A percentile compares a stretch with the other conserved stretches of the same genome.
Conservation (phyloP, 2,329 filamentous ascomycete species). For the Aurifilum marmelostoma region DNA sequence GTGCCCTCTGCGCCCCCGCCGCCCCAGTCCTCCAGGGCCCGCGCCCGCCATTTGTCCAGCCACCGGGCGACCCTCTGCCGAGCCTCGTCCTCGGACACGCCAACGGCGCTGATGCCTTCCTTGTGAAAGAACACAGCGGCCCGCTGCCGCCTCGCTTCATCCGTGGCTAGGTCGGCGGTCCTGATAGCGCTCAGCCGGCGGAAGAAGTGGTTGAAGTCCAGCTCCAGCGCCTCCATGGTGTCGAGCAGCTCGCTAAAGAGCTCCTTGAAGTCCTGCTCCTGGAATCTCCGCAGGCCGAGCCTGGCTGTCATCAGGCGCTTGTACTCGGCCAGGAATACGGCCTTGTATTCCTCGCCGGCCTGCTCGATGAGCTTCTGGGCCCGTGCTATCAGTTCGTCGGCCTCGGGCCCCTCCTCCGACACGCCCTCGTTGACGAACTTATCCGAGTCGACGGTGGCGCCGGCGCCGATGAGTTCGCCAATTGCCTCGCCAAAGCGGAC, state of each 20-base stretch:
- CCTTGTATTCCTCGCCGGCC: slow-evolving; percentile 84
- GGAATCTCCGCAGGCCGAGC: slow-evolving; percentile 72
- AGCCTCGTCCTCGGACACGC: slow-evolving; percentile 64
- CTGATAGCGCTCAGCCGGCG: slow-evolving; percentile 71
- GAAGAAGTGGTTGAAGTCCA: slow-evolving; percentile 97
- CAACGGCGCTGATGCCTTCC: slow-evolving; percentile 65
- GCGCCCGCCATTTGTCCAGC: slow-evolving; percentile 76
- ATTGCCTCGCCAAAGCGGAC: slow-evolving; percentile 87
- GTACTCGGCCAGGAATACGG: slow-evolving; percentile 87
- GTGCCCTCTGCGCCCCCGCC: slow-evolving; percentile 37
- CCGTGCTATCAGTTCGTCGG: slow-evolving; percentile 71
- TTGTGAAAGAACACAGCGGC: slow-evolving; percentile 79
- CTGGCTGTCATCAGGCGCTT: slow-evolving; percentile 80
- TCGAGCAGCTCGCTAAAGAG: slow-evolving; percentile 85
- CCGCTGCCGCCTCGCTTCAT: slow-evolving; percentile 63
- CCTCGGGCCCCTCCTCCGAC: slow-evolving; percentile 62
- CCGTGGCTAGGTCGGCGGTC: slow-evolving; percentile 65
- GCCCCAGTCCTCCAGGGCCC: slow-evolving; percentile 78
- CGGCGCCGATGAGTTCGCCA: slow-evolving; percentile 85
- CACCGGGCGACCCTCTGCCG: slow-evolving; percentile 72
- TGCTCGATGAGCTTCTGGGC: slow-evolving; percentile 84
- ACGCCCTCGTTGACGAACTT: slow-evolving; percentile 76
- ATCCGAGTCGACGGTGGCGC: slow-evolving; percentile 69
- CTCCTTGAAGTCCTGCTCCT: slow-evolving; percentile 75
- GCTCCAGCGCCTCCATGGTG: slow-evolving; percentile 75